phyloP scores from a whole-genome alignment of 768 basidiomycete genomes.

The Paxillus involutus region DNA sequence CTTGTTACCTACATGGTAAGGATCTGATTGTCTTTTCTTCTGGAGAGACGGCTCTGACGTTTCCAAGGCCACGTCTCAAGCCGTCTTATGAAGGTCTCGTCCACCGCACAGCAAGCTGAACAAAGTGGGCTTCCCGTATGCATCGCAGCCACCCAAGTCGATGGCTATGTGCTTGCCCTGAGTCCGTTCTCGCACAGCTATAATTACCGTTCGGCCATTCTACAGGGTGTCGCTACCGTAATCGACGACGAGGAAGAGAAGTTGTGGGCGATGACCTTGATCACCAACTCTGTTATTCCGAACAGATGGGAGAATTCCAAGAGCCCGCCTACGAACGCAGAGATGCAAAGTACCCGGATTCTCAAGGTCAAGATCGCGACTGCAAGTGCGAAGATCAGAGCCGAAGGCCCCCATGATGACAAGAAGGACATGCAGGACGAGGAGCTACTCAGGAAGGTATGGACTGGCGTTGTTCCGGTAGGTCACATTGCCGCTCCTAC shows the following conservation, averaged over 20 bases:
- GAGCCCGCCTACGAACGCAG: conserved; percentile 19
- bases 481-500: background rate
- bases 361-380: conserved; percentile 22
- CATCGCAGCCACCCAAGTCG: conserved; percentile 24
- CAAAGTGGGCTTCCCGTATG: conserved; percentile 17
- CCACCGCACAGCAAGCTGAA: background rate
- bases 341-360: conserved; percentile 23
- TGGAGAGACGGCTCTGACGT: background rate
- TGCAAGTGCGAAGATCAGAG: conserved; percentile 24
- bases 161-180: conserved; percentile 22
- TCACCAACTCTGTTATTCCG: conserved; percentile 24
- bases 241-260: conserved; percentile 20
- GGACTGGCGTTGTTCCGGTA: conserved; percentile 27
- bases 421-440: conserved; percentile 13
- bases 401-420: conserved; percentile 23
- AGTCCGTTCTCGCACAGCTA: conserved; percentile 26
- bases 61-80: conserved; percentile 20
- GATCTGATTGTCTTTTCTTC: background rate
- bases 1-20: conserved; percentile 25
- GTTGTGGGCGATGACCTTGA: conserved; percentile 22
- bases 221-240: conserved; percentile 17
- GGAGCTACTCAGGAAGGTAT: conserved; percentile 15
- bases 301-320: conserved; percentile 19
- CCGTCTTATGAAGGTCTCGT: conserved; percentile 26
- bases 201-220: conserved; percentile 25